Evolutionary conservation across 1,284 basidiomycete genomes (phyloP), one percentile per base, ranked within the genome.

Genomic region (Marasmius fiardii): DNA sequence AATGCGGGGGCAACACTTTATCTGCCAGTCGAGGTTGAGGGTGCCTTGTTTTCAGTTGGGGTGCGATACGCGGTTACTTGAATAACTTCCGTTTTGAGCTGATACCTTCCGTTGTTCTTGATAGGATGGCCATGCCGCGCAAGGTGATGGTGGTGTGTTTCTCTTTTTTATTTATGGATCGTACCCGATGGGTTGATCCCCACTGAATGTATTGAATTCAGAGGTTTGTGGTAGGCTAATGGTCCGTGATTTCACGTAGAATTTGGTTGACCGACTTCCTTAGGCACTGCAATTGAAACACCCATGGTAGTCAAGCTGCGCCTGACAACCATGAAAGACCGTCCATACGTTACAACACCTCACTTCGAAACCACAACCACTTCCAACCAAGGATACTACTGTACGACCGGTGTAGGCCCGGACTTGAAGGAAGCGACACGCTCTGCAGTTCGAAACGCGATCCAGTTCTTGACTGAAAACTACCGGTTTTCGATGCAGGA

Each of bases 81-180:
- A 6, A 18, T 16, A 4, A 4, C 21, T 20, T 21, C 39, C 14
- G 24, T n/a, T 21, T 43, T 23, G n/a, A 3, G 45, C 43, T 39
- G 26, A 51, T 33, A 37, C 1, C 16, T 43, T 28, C 14, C 31
- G 33, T 39, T 33, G 24, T 31, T 12, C 44, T 52, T 12, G n/a
- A 31, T 55, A 84, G 82, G 83, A 86, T 58, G 83, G 83, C 0
- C 83, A 85, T 67, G 83, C 81, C 5, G 82, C 80, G 2, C 83
- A 85, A 68, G 83, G 83, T 6, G 83, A 85, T 61, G 83, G 83
- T 65, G 83, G 83, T 81, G 58, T 59, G 74, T 68, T n/a, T 48
- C 57, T 51, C 34, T 18, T 43, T 37, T 21, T 31, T 51, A 50
- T 43, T 50, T 14, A 52, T 28, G 21, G 20, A 16, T 28, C 18